Conservation (phyloP, 768 basidiomycete genomes). For the Rhizopogon salebrosus region DNA sequence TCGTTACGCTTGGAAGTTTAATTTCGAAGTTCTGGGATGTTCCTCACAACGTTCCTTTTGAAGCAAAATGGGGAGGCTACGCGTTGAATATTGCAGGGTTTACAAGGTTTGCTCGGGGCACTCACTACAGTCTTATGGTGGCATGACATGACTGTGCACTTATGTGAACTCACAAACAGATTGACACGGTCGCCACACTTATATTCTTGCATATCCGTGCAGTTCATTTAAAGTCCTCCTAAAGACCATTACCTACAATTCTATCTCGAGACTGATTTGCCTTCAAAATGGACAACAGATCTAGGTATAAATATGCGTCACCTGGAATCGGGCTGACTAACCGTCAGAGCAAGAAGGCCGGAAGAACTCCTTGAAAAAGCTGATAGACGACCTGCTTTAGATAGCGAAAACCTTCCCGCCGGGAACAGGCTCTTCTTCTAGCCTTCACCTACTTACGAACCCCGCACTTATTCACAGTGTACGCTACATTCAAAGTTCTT, state of each 20-base stretch:
- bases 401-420: no score
- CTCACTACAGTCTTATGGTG: conserved; percentile 39
- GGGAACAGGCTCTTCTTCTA: no score
- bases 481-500: no score
- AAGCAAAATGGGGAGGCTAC: conserved; percentile 24
- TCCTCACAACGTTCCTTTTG: neutral
- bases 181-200: neutral
- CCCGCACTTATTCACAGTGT: no score
- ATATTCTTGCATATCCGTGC: conserved; percentile 6
- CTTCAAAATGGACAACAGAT: conserved; percentile 52
- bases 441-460: no score
- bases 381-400: conserved; percentile 13
- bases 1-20: conserved; percentile 3
- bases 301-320: conserved; percentile 18
- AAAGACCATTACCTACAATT: conserved; percentile 45
- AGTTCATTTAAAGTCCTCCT: neutral
- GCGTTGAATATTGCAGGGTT: conserved; percentile 48
- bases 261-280: conserved; percentile 54
- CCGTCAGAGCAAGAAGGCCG: no score
- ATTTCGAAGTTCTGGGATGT: no score
- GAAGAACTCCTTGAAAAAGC: conserved; percentile 10
- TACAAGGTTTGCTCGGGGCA: no score
- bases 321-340: conserved; percentile 7
- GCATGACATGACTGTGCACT: no score
- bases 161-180: no score